phyloP scores from a whole-genome alignment of 2,329 filamentous ascomycete species.

The Aphanocladium album region DNA sequence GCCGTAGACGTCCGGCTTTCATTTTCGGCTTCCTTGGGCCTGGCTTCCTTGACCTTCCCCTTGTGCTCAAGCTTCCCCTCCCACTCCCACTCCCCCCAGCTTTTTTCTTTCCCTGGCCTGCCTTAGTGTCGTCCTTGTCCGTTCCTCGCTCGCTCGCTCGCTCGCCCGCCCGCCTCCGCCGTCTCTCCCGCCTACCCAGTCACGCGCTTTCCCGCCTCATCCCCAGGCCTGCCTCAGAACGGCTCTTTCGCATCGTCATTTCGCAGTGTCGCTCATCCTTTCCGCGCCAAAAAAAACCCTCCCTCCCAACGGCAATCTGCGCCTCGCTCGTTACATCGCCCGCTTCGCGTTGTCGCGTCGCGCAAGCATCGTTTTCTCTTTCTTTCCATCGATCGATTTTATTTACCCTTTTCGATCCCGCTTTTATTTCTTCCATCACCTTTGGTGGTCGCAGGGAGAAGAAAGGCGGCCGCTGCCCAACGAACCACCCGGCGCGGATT shows the following conservation, averaged over 20 bases:
- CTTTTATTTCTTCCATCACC: not conserved
- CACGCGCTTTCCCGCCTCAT: slow-evolving; percentile 33
- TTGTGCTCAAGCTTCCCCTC: not conserved
- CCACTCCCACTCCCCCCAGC: not conserved
- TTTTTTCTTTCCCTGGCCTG: not conserved
- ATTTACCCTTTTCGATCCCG: not conserved
- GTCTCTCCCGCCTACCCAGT: slow-evolving; percentile 20
- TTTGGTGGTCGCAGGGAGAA: not conserved
- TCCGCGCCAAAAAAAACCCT: too few species aligned
- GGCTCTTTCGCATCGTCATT: slow-evolving; percentile 24
- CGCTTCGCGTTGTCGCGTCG: slow-evolving; percentile 10
- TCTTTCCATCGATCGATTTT: not conserved
- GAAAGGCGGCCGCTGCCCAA: slow-evolving; percentile 5
- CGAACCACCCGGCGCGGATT: slow-evolving; percentile 7
- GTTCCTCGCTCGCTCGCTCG: too few species aligned
- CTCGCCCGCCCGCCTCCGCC: too few species aligned
- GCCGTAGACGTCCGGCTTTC: too few species aligned
- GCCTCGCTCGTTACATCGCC: slow-evolving; percentile 12
- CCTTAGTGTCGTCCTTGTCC: not conserved
- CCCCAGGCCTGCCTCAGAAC: slow-evolving; percentile 24
- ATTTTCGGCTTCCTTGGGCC: too few species aligned
- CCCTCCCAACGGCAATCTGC: not conserved
- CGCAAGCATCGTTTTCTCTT: not conserved
- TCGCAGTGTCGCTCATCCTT: not conserved
- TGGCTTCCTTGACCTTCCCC: too few species aligned